Evolutionary conservation across 768 basidiomycete genomes (phyloP), one percentile per base, ranked within the genome.

Genomic region (Collybiopsis luxurians): DNA sequence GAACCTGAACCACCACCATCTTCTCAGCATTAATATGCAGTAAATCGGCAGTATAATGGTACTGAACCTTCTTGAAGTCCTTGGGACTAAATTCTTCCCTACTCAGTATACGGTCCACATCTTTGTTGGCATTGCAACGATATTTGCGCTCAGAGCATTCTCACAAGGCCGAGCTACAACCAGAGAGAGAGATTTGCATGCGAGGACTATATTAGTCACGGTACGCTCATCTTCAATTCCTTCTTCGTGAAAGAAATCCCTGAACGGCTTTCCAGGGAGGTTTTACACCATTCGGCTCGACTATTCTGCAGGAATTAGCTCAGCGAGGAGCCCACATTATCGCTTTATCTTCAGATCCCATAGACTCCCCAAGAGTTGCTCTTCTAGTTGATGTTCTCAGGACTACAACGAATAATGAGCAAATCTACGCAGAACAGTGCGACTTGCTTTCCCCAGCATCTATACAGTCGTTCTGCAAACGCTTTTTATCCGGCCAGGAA

Each of bases 361-460:
- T 88, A 21, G 78, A 81, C 13, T 77, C 83, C 0, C 67, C 80
- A 28, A 64, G 79, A 24, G 78, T 86, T 2, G 71, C 79, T n/a
- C 76, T 86, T 44, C 75, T 92, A 44, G 70, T 93, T 57, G 73
- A 81, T 9, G 79, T 92, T 53, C 69, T 95, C 26, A 85, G 90
- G 44, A 76, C 79, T 0, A 80, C 85, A 2, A 86, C 85, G 17
- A 79, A 79, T 44, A 95, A 95, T 71, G 84, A 90, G 60, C 74
- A 87, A 53, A 83, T 95, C 53, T 94, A 74, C 66, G 90, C 88
- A 12, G 92, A 95, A 58, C 74, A 89, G 53, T 92, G 90, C 62
- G 86, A 92, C 65, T 71, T 92, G 0, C 57, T 78, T 0, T 87
- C 87, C 0, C 83, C 90, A 0, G 69, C 78, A 0, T 85, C 86